A percentile compares a stretch with the other conserved stretches of the same genome.
Conservation (phyloP, 352 stramenopile genomes). For the Peronospora destructor region DNA sequence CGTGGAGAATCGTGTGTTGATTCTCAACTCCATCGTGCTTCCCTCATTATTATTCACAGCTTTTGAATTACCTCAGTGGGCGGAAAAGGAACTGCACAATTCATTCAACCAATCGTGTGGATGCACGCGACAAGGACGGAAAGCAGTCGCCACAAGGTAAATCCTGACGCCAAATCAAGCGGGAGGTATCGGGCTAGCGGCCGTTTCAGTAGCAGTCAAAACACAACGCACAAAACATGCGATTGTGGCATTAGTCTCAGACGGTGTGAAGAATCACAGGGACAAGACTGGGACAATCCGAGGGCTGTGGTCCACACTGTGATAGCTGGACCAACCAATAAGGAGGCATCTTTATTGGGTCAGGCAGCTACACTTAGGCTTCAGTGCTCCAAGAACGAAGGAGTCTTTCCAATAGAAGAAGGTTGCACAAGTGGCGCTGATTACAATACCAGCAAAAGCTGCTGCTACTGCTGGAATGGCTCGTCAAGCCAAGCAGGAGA, state of each 20-base stretch:
- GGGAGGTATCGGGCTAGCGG: too few species aligned
- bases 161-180: too few species aligned
- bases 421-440: neutral
- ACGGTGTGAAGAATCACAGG: neutral
- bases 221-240: too few species aligned
- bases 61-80: too few species aligned
- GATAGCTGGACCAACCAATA: slow-evolving; percentile 10
- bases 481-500: slow-evolving; percentile 14
- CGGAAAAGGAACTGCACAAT: too few species aligned
- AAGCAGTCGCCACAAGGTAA: too few species aligned
- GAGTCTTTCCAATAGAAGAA: neutral
- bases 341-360: slow-evolving; percentile 2
- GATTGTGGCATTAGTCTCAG: neutral
- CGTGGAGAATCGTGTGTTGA: too few species aligned
- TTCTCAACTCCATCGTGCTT: too few species aligned
- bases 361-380: neutral
- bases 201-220: too few species aligned
- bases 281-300: neutral
- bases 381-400: neutral
- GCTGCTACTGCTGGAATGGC: slow-evolving; percentile 16
- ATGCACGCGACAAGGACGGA: too few species aligned
- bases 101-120: too few species aligned
- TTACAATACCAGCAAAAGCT: slow-evolving; percentile 13
- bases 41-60: too few species aligned
- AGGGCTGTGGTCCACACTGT: slow-evolving; percentile 11